These are phyloP conservation scores for Phytomonas francai DNA, from an alignment of 208 protist species.

Conservation along the genomic window DNA sequence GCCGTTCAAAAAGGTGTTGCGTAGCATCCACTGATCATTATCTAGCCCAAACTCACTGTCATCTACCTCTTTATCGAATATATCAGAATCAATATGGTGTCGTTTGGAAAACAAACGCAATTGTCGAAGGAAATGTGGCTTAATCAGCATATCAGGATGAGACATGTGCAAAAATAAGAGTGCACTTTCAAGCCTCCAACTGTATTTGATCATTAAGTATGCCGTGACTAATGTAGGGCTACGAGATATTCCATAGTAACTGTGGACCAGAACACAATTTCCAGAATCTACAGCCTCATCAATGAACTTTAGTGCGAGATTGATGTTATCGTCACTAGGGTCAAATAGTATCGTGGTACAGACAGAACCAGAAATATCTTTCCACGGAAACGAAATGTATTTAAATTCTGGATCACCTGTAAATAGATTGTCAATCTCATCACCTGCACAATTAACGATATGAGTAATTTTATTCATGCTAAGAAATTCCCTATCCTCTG, in stretches of 20 bases:
- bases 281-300: slow-evolving; percentile 73
- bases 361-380: slow-evolving; percentile 60
- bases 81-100: slow-evolving; percentile 64
- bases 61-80: slow-evolving; percentile 80
- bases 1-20: slow-evolving; percentile 86
- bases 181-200: slow-evolving; percentile 85
- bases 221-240: slow-evolving; percentile 76
- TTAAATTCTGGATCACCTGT: slow-evolving; percentile 56
- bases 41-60: slow-evolving; percentile 76
- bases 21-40: slow-evolving; percentile 90
- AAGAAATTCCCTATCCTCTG: slow-evolving; percentile 85
- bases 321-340: slow-evolving; percentile 73
- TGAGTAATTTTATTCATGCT: slow-evolving; percentile 91
- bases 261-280: slow-evolving; percentile 89
- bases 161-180: slow-evolving; percentile 79
- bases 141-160: slow-evolving; percentile 85
- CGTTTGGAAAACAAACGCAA: slow-evolving; percentile 82
- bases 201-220: slow-evolving; percentile 90
- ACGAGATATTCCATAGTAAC: slow-evolving; percentile 69
- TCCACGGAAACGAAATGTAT: slow-evolving; percentile 90
- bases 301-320: slow-evolving; percentile 67
- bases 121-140: slow-evolving; percentile 87
- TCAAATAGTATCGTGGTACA: slow-evolving; percentile 84
- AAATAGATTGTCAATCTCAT: slow-evolving; percentile 78
- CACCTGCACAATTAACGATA: slow-evolving; percentile 88